Evolutionary conservation across 441 rosid genomes (phyloP).

Genomic region (Bocquillonia castaneifolia): DNA sequence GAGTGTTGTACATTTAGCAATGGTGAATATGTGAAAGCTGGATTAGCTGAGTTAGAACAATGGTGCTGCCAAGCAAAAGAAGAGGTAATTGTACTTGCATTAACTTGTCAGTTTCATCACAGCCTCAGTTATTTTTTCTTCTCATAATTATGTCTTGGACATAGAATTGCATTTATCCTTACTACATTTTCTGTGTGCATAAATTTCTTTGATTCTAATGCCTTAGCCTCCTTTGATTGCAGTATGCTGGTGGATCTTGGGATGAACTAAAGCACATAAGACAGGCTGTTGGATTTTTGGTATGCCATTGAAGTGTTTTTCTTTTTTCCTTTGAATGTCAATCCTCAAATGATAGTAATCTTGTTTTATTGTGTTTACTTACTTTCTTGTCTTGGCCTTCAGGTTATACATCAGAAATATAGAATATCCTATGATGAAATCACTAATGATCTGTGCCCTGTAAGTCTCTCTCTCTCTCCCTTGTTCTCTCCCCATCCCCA

Average conservation of each 20-base stretch:
- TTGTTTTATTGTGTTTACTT: constrained; percentile 2
- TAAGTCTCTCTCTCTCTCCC: constrained; percentile 35
- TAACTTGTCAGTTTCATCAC: background rate
- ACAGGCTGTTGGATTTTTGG: constrained; percentile 99
- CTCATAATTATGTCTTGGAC: background rate
- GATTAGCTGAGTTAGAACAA: constrained; percentile 86
- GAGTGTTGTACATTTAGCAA: constrained; percentile 99
- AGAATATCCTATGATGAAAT: constrained; percentile 98
- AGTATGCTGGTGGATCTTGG: constrained; percentile 98
- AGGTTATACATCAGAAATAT: constrained; percentile 98
- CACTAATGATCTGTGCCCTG: constrained; percentile 88
- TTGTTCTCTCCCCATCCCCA: too few species aligned
- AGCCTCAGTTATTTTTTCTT: constrained; percentile 1
- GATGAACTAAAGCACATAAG: constrained; percentile 96
- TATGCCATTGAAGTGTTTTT: constrained; percentile 26
- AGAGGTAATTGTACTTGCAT: constrained; percentile 42
- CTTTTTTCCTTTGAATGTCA: background rate
- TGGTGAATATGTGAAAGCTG: constrained; percentile 93
- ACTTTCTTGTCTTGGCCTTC: constrained; percentile 26
- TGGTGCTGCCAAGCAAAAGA: constrained; percentile 85
- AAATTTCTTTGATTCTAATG: constrained; percentile 16
- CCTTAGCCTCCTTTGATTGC: constrained; percentile 30
- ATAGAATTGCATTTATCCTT: background rate
- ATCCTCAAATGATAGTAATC: background rate
- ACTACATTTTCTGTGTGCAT: background rate